Conservation (phyloP, 2,329 filamentous ascomycete species). For the Pseudocercospora vitis region DNA sequence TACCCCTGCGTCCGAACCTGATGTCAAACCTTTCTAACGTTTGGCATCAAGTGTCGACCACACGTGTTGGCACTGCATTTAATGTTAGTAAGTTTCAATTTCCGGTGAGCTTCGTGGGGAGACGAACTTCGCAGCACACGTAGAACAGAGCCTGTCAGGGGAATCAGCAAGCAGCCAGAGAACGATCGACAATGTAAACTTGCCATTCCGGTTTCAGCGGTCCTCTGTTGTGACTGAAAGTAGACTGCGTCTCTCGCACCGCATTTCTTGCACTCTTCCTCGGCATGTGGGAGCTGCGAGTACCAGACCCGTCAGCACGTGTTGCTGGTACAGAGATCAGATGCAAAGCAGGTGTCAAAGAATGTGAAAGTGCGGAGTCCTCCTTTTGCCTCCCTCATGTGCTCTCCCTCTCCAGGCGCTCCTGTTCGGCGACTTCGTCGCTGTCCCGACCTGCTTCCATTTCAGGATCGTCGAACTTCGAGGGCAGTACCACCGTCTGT, state of each 20-base stretch:
- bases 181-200: conserved; percentile 39
- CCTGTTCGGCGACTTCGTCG: conserved; percentile 31
- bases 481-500: conserved; percentile 47
- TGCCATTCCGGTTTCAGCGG: conserved; percentile 97
- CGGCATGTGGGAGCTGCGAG: conserved; percentile 41
- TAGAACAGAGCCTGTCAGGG: conserved; percentile 50
- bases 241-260: conserved; percentile 89
- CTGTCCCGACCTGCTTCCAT: conserved; percentile 31
- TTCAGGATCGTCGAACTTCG: conserved; percentile 45
- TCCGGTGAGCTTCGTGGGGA: not conserved
- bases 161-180: conserved; percentile 6
- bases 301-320: conserved; percentile 37
- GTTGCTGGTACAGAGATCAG: conserved; percentile 34
- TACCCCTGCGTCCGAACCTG: not conserved
- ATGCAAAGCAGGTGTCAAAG: conserved; percentile 20
- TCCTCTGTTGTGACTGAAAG: conserved; percentile 98
- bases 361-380: conserved; percentile 21
- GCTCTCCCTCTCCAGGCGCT: conserved; percentile 33
- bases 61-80: conserved; percentile 72
- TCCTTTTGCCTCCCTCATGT: conserved; percentile 34
- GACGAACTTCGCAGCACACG: conserved; percentile 71
- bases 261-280: conserved; percentile 82
- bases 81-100: not conserved
- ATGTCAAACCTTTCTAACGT: conserved; percentile 25
- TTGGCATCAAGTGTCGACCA: conserved; percentile 51